phyloP scores from a whole-genome alignment of 148 eudicot genomes.

The Linanthus parryae region DNA sequence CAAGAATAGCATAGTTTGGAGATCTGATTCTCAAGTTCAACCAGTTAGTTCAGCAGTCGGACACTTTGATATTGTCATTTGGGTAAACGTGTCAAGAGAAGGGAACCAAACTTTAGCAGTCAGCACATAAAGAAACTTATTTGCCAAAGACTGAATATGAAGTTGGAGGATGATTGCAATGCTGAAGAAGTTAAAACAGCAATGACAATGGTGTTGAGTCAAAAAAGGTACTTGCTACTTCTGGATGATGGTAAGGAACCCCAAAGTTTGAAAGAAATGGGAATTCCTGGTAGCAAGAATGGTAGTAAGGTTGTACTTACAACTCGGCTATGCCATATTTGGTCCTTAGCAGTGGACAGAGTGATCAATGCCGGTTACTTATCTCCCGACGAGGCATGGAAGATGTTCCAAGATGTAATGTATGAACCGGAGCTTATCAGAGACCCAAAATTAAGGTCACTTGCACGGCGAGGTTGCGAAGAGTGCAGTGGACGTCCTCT shows the following conservation, averaged over 20 bases:
- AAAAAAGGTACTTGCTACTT: constrained; percentile 10
- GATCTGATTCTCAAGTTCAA: no score
- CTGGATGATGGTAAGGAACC: constrained; percentile 14
- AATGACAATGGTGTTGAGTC: constrained; percentile 2
- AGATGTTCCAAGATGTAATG: constrained; percentile 9
- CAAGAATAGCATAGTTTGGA: no score
- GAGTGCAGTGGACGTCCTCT: constrained; percentile 11
- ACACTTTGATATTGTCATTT: constrained; percentile 14
- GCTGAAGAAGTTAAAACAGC: background rate
- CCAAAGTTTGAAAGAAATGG: background rate
- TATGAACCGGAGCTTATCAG: background rate
- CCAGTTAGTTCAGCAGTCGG: no score
- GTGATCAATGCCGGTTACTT: constrained; percentile 3
- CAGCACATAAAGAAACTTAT: constrained; percentile 1
- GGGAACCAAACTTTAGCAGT: constrained; percentile 5
- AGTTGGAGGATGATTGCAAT: background rate
- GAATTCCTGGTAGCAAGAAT: constrained; percentile 5
- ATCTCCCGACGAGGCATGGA: constrained; percentile 6
- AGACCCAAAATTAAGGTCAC: background rate
- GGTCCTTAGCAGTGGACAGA: background rate
- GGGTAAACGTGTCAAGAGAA: constrained; percentile 13
- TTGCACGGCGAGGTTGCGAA: background rate
- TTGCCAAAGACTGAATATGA: background rate
- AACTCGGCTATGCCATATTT: constrained; percentile 7
- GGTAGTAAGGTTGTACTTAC: constrained; percentile 17